A percentile compares a stretch with the other conserved stretches of the same genome.
Evolutionary conservation across 306 rosid species (phyloP).

Genomic region (Trichosanthes truncata): DNA sequence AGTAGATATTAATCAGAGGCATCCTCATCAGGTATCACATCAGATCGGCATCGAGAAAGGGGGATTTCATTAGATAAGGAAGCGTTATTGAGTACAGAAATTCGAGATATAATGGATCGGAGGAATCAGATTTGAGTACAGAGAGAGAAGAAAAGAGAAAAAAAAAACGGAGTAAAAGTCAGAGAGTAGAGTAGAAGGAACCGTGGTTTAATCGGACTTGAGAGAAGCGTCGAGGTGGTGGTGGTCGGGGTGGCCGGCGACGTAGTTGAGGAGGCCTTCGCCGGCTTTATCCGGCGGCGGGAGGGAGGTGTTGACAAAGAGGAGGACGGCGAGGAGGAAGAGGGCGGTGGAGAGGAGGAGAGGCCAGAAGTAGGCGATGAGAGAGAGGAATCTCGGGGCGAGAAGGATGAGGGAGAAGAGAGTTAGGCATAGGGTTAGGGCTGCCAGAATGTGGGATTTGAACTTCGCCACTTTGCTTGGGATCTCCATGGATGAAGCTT

Average conservation of each 20-base stretch:
- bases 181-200: not conserved
- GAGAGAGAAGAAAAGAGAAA: not conserved
- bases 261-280: constrained; percentile 67
- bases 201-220: constrained; percentile 29
- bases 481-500: constrained; percentile 53
- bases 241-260: constrained; percentile 55
- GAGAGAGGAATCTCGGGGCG: constrained; percentile 45
- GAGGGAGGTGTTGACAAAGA: constrained; percentile 41
- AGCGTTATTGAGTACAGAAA: not conserved
- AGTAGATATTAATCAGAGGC: not conserved
- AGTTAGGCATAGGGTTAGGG: constrained; percentile 13
- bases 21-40: not conserved
- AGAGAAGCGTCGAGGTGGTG: constrained; percentile 17
- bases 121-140: not conserved
- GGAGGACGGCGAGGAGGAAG: constrained; percentile 53
- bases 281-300: constrained; percentile 30
- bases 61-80: not conserved
- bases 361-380: constrained; percentile 89
- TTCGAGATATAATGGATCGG: not conserved
- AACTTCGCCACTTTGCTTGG: constrained; percentile 37
- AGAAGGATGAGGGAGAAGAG: constrained; percentile 25
- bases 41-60: not conserved
- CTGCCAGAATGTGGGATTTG: constrained; percentile 36
- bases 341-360: constrained; percentile 77
- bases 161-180: not conserved